These are phyloP conservation scores for Citrullus colocynthis DNA, from an alignment of 306 rosid genomes.

Conservation along the genomic window DNA sequence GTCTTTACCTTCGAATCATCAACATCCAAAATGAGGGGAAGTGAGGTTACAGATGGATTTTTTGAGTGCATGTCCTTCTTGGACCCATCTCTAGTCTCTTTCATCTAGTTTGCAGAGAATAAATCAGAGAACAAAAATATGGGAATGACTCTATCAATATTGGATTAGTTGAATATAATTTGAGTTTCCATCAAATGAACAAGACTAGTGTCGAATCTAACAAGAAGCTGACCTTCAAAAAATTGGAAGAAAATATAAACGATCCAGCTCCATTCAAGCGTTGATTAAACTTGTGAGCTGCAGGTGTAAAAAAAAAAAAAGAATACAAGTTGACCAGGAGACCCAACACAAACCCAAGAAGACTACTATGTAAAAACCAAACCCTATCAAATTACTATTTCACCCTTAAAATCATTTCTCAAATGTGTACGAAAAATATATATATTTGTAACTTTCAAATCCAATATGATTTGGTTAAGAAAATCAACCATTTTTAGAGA, in stretches of 20 bases:
- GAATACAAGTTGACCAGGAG: neutral
- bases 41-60: constrained; percentile 38
- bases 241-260: neutral
- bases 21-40: constrained; percentile 73
- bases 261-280: constrained; percentile 1
- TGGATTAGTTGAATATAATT: neutral
- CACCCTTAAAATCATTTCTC: neutral
- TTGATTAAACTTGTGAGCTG: neutral
- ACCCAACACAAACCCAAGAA: neutral
- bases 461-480: no score
- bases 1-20: constrained; percentile 79
- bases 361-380: constrained; percentile 3
- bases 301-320: neutral
- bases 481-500: no score
- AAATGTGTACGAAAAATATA: no score
- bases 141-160: neutral
- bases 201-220: neutral
- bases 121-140: neutral
- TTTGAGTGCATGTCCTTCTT: constrained; percentile 18
- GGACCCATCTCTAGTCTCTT: constrained; percentile 47
- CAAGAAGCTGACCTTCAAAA: constrained; percentile 4
- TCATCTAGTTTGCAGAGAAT: constrained; percentile 35
- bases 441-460: no score
- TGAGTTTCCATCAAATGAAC: neutral
- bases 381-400: neutral